Evolutionary conservation across 805 yeast genomes (phyloP).

Genomic region (Candida endomychidarum): DNA sequence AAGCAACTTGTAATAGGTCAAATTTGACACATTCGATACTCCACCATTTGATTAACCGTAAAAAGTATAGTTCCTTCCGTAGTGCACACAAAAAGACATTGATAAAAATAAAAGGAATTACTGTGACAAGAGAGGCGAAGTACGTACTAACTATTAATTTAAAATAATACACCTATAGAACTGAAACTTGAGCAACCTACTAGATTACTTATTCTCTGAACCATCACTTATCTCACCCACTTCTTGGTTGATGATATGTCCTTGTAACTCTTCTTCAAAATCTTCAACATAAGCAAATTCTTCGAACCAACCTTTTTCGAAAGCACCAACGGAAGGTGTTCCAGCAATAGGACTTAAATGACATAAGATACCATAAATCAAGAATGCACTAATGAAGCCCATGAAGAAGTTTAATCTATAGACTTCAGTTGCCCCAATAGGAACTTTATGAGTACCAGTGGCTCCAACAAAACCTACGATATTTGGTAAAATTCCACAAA

Average conservation of each 20-base stretch:
- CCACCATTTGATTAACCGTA: background rate
- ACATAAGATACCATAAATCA: slow-evolving; percentile 54
- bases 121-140: too few relatives aligned
- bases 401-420: slow-evolving; percentile 74
- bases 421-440: slow-evolving; percentile 72
- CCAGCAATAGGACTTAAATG: slow-evolving; percentile 52
- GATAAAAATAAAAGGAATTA: too few relatives aligned
- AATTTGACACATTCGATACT: too few relatives aligned
- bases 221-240: slow-evolving; percentile 14
- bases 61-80: too few relatives aligned
- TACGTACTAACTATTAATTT: background rate
- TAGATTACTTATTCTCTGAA: slow-evolving; percentile 12
- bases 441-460: slow-evolving; percentile 66
- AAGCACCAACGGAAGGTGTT: slow-evolving; percentile 30
- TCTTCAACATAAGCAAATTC: slow-evolving; percentile 64
- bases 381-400: slow-evolving; percentile 64
- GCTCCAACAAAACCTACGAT: slow-evolving; percentile 88
- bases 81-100: too few relatives aligned
- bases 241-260: slow-evolving; percentile 24
- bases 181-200: background rate
- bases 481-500: slow-evolving; percentile 79
- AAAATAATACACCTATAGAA: slow-evolving; percentile 3
- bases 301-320: slow-evolving; percentile 63
- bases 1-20: too few relatives aligned
- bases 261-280: slow-evolving; percentile 47